A percentile compares a stretch with the other conserved stretches of the same genome.
These are phyloP conservation scores for Diatrype stigma DNA, from an alignment of 2,329 filamentous ascomycete genomes.

Conservation along the genomic window DNA sequence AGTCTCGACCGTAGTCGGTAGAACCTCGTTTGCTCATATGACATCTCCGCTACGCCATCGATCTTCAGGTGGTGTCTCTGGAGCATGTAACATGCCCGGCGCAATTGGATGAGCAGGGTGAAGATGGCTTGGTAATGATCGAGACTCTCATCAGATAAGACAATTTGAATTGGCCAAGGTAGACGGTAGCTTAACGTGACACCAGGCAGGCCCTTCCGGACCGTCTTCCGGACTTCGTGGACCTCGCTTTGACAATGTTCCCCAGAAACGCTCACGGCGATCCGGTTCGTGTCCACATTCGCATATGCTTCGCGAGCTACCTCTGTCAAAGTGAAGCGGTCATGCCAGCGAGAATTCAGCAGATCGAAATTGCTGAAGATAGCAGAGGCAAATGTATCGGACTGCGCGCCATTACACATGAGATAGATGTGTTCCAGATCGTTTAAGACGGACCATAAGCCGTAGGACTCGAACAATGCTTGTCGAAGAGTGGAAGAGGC, in stretches of 20 bases:
- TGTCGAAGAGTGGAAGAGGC: constrained; percentile 63
- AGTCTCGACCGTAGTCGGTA: constrained; percentile 64
- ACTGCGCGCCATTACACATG: constrained; percentile 66
- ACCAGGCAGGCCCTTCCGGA: constrained; percentile 56
- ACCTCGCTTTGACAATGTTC: constrained; percentile 37
- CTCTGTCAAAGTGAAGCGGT: constrained; percentile 77
- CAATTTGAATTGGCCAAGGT: constrained; percentile 63
- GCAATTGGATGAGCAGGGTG: constrained; percentile 72
- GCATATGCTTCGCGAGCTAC: constrained; percentile 67
- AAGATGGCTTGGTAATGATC: constrained; percentile 67
- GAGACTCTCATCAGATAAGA: constrained; percentile 64
- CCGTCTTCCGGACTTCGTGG: constrained; percentile 49
- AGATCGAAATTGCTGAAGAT: constrained; percentile 74
- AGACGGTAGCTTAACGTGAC: constrained; percentile 67
- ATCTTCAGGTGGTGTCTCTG: constrained; percentile 47
- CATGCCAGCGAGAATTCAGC: constrained; percentile 62
- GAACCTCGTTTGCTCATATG: constrained; percentile 44
- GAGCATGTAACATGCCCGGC: constrained; percentile 65
- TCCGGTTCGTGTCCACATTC: constrained; percentile 54
- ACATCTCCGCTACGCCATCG: constrained; percentile 33
- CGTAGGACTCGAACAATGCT: constrained; percentile 65
- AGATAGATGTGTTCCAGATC: constrained; percentile 72
- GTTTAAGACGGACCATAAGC: constrained; percentile 60
- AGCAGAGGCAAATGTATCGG: constrained; percentile 60
- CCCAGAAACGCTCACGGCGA: constrained; percentile 54